Evolutionary conservation across 306 rosid species (phyloP), one percentile per base, ranked within the genome.

Genomic region (Corylus heterophylla): DNA sequence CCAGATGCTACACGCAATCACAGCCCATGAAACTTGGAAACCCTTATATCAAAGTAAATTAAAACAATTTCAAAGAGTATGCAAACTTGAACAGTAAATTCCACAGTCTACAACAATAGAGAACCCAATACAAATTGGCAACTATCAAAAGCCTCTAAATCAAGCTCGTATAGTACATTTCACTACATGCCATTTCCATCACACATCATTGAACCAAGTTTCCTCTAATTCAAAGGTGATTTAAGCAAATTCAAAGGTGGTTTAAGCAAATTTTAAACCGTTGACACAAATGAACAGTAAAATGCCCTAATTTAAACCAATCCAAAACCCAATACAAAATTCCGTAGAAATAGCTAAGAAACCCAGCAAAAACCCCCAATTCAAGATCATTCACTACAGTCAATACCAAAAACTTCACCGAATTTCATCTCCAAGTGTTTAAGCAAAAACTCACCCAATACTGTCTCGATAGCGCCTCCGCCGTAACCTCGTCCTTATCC

Each of bases 391-490:
- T 20, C 45, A 80, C 8, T 51, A 22, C 47, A 39, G 44, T 56
- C 54, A 50, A 68, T 52, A 54, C 22, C 52, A 80, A 49, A 44
- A 76, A 44, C 17, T 5, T 18, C 48, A n/a, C 54, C 42, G 12
- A 48, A 83, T 74, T 70, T 54, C 45, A 81, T 50, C 54, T 45
- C 58, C 69, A 35, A 55, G n/a, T 27, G 71, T 74, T 12, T 29
- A 70, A 69, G 61, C 71, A 74, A 14, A 14, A 85, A 76, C 97
- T 90, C 83, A 95, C 99, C 99, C 98, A 95, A 85, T 95, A 95
- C 85, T 89, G 98, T 89, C 97, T 83, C 12, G 99, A 89, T 79
- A 95, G 85, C 47, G 90, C 80, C 84, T 91, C 97, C 12, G 93
- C 89, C 20, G 87, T 79, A 50, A 77, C 88, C 37, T 87, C 94